These are phyloP conservation scores for Bryopsis sp. DNA, from an alignment of 139 green algal species.

Conservation along the genomic window DNA sequence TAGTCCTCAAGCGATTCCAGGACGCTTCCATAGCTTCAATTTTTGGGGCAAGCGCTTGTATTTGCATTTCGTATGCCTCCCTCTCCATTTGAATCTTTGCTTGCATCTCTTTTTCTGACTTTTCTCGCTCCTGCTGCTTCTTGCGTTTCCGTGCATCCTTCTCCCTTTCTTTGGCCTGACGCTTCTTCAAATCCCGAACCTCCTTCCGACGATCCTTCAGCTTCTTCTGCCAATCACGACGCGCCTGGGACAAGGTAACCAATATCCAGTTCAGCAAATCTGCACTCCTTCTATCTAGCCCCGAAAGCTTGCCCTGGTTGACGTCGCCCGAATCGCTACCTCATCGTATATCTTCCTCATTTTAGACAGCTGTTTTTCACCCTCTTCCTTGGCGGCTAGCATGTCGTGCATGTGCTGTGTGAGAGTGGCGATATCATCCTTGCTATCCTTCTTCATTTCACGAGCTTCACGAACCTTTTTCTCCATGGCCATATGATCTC, in stretches of 20 bases:
- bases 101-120: constrained; percentile 36
- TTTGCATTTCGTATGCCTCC: constrained; percentile 50
- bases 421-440: constrained; percentile 58
- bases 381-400: constrained; percentile 52
- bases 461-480: constrained; percentile 50
- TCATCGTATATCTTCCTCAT: constrained; percentile 52
- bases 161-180: constrained; percentile 56
- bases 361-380: constrained; percentile 60
- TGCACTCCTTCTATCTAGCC: too few species aligned
- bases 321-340: too few species aligned
- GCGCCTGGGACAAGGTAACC: background rate
- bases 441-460: constrained; percentile 47
- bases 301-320: too few species aligned
- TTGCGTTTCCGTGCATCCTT: constrained; percentile 43
- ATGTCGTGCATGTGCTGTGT: constrained; percentile 56
- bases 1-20: constrained; percentile 67
- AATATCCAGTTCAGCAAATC: background rate
- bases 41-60: constrained; percentile 41
- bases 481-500: constrained; percentile 62
- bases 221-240: constrained; percentile 57
- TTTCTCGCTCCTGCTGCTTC: constrained; percentile 46
- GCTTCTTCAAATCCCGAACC: constrained; percentile 65
- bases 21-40: constrained; percentile 68
- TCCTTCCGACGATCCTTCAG: constrained; percentile 57
- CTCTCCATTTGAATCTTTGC: constrained; percentile 52